Conservation (phyloP, 2,329 filamentous ascomycete genomes). For the Fusarium secorum region DNA sequence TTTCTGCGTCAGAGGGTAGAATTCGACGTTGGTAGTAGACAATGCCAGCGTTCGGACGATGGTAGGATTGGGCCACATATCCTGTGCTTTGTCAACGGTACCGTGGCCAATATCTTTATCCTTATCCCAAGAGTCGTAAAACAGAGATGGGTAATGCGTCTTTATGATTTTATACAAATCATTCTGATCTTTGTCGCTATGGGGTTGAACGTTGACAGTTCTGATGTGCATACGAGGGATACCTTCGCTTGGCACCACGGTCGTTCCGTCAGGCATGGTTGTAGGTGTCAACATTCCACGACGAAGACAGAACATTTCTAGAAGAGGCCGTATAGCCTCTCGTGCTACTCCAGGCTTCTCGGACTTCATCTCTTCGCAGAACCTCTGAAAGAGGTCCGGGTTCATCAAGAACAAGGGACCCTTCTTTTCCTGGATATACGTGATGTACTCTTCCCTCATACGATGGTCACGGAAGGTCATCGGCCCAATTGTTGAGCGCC, state of each 20-base stretch:
- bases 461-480: too few species aligned
- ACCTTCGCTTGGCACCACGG: accelerated
- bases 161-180: accelerated
- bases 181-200: accelerated
- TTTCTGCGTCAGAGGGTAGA: too few species aligned
- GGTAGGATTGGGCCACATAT: too few species aligned
- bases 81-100: too few species aligned
- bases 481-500: too few species aligned
- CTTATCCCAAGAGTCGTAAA: too few species aligned
- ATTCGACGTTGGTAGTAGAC: too few species aligned
- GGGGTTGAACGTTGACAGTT: accelerated
- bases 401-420: accelerated
- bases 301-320: not conserved
- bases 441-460: not conserved
- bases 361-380: accelerated
- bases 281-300: accelerated
- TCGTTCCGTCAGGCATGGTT: accelerated
- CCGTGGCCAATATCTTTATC: too few species aligned
- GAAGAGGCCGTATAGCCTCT: accelerated
- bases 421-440: accelerated
- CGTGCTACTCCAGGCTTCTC: accelerated
- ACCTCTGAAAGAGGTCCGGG: accelerated
- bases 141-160: too few species aligned
- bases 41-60: too few species aligned
- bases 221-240: accelerated